Evolutionary conservation across 2,329 filamentous ascomycete species (phyloP).

Genomic region (Pseudogymnoascus sp.): DNA sequence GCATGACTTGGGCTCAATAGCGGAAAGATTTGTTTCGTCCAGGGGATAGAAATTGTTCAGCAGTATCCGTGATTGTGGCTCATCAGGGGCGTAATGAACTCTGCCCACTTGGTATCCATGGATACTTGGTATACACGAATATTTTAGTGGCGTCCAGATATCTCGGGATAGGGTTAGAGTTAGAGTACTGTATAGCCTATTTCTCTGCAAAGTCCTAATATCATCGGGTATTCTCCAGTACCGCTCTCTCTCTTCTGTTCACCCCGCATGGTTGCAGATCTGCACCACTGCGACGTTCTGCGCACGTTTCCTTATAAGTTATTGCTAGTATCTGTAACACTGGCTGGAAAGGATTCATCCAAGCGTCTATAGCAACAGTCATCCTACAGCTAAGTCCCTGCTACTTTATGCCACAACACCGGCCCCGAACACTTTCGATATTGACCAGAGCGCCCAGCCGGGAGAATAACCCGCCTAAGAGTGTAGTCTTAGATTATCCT

Average conservation of each 20-base stretch:
- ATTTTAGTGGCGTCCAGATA: too few relatives aligned
- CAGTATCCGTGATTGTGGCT: too few relatives aligned
- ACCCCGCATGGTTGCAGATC: not conserved
- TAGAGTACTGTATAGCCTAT: too few relatives aligned
- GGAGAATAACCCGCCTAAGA: constrained; percentile 3
- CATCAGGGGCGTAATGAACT: too few relatives aligned
- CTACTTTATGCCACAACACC: not conserved
- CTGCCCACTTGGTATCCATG: too few relatives aligned
- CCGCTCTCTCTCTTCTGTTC: not conserved
- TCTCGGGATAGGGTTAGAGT: too few relatives aligned
- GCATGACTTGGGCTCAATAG: too few relatives aligned
- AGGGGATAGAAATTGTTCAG: too few relatives aligned
- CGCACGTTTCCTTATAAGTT: not conserved
- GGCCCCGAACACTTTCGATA: not conserved
- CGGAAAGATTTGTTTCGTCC: too few relatives aligned
- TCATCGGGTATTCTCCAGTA: too few relatives aligned
- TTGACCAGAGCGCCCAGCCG: not conserved
- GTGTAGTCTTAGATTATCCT: not conserved
- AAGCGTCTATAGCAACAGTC: not conserved
- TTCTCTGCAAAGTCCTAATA: too few relatives aligned
- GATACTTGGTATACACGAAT: too few relatives aligned
- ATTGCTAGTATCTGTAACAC: not conserved
- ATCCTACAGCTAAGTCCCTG: not conserved
- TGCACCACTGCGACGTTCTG: not conserved
- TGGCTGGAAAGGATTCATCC: not conserved